Base-by-base conservation (phyloP, 2,329 filamentous ascomycete genomes). In the Calonectria ilicicola region DNA sequence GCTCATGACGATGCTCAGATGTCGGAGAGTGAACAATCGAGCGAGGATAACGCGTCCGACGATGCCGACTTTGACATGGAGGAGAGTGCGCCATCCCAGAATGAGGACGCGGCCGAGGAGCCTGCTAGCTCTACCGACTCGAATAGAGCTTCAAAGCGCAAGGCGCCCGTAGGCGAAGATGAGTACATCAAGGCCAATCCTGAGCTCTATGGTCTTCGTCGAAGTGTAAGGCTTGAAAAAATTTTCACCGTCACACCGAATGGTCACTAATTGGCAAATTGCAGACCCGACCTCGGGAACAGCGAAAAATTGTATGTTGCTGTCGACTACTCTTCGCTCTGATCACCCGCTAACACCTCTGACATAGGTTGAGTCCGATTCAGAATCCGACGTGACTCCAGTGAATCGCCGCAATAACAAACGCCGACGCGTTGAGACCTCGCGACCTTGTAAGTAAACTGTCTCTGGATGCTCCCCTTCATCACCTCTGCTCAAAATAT, bases 111-210 rank as follows among this genome's bases (percentile, higher is more conserved):
- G 64, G 84, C 86, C 64, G 88, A 89, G 73, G 89, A 89, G 76
- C 87, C 89, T 80, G 94, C 93, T 76, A 91, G 91, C 81, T 97
- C 95, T 58, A 90, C 91, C 79, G 92, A 93, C 79, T 94, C 93
- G 51, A 89, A 89, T 75, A 89, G 91, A 81, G 90, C 89, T 63
- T 85, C 89, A 73, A 98, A 98, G 88, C 93, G 95, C 85, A 93
- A 94, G 85, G 84, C 88, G 76, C 83, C 88, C 81, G 82, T 90
- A 44, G 92, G 93, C 65, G 94, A 97, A 79, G 93, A 97, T 72
- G 93, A 95, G 58, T 96, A 92, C 81, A 98, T 98, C 79, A 90
- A 93, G 80, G 94, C 95, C 81, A 98, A 99, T 80, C 97, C 97
- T 53, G 95, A 98, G 85, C 88, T 99, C 10, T 99, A 98, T 86